phyloP scores from a whole-genome alignment of 257 asterid species.

The Ballota nigra region DNA sequence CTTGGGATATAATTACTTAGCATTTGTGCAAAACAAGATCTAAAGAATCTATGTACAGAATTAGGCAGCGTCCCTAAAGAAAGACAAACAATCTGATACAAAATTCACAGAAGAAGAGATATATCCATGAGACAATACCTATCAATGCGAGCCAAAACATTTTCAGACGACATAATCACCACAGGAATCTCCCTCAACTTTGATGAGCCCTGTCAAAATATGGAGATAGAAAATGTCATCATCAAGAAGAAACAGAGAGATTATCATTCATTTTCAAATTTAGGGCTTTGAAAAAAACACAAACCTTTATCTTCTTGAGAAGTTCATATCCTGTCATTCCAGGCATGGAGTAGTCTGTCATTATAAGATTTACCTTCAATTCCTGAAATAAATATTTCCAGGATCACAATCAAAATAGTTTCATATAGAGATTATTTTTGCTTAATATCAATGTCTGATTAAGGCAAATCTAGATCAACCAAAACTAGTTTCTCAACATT shows the following conservation, averaged over 20 bases:
- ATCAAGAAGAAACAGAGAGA: neutral
- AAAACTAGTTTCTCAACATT: neutral
- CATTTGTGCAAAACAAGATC: neutral
- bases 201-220: conserved; percentile 59
- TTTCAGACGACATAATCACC: conserved; percentile 90
- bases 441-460: neutral
- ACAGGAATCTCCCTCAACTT: conserved; percentile 69
- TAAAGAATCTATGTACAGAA: neutral
- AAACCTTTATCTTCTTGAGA: conserved; percentile 81
- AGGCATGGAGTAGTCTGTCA: conserved; percentile 98
- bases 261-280: neutral
- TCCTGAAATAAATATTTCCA: conserved; percentile 36
- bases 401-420: neutral
- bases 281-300: neutral
- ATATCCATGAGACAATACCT: conserved; percentile 43
- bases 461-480: neutral
- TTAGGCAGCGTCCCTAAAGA: neutral
- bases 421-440: neutral
- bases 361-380: conserved; percentile 76
- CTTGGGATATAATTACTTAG: neutral
- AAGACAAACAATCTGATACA: neutral
- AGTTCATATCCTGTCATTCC: conserved; percentile 98
- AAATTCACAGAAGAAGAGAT: neutral
- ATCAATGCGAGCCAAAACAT: conserved; percentile 65
- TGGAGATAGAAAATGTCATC: neutral